Conservation (phyloP, 2,329 filamentous ascomycete genomes). For the Aspergillus tamarii region DNA sequence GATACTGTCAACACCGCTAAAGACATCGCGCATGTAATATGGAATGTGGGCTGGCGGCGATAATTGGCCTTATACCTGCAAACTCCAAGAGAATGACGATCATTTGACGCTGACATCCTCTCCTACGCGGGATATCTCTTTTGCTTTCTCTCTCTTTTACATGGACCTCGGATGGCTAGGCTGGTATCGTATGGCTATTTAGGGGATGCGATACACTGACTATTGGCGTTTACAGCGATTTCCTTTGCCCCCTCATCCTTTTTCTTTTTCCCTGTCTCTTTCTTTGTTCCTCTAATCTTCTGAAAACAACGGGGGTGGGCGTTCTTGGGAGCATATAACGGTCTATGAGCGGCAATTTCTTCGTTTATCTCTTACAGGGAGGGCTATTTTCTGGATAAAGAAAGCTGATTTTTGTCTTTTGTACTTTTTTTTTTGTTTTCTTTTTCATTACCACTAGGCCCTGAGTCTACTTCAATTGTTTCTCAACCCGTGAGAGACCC, state of each 20-base stretch:
- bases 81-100: not conserved
- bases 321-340: not conserved
- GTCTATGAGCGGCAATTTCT: not conserved
- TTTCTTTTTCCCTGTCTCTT: not conserved
- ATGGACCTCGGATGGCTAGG: constrained; percentile 21
- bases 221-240: not conserved
- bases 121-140: too few species aligned
- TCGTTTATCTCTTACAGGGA: not conserved
- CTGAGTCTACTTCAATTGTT: not conserved
- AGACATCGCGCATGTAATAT: constrained; percentile 68
- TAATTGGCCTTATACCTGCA: constrained; percentile 32
- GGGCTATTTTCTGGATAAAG: not conserved
- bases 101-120: not conserved
- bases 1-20: constrained; percentile 72
- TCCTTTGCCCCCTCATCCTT: too few species aligned
- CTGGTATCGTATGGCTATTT: not conserved
- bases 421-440: not conserved
- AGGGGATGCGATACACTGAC: not conserved
- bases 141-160: constrained; percentile 20
- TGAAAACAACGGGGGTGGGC: not conserved
- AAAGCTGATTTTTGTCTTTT: not conserved
- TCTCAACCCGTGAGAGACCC: not conserved
- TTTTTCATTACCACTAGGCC: not conserved
- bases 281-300: not conserved
- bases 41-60: constrained; percentile 67